Percentiles rank a stretch among this genome's conserved stretches.
phyloP scores from a whole-genome alignment of 768 basidiomycete genomes.

The Agrocybe pediades region DNA sequence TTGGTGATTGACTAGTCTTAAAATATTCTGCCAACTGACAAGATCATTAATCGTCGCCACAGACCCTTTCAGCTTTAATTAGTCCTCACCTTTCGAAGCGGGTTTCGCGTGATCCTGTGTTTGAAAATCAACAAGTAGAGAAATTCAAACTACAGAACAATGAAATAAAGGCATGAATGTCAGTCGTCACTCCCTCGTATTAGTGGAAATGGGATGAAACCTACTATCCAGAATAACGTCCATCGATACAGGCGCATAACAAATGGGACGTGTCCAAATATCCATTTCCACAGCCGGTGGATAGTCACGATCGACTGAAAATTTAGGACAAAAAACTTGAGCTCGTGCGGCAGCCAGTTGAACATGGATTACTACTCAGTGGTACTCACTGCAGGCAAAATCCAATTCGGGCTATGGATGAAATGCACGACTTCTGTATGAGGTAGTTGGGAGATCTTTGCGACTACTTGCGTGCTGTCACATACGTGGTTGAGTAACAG shows the following conservation, averaged over 20 bases:
- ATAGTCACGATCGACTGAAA: not conserved
- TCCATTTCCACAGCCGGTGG: conserved; percentile 8
- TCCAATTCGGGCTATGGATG: conserved; percentile 51
- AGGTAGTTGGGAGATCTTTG: conserved; percentile 42
- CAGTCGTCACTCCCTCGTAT: not conserved
- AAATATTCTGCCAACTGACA: conserved; percentile 24
- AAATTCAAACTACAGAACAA: conserved; percentile 12
- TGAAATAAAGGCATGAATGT: not conserved
- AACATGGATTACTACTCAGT: not conserved
- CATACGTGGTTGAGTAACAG: not conserved
- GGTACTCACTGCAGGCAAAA: conserved; percentile 43
- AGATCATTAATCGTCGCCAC: conserved; percentile 8
- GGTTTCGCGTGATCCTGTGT: not conserved
- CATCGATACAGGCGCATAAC: conserved; percentile 14
- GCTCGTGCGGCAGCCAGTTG: not conserved
- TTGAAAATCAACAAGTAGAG: conserved; percentile 11
- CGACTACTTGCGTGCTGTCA: conserved; percentile 49
- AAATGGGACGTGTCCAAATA: conserved; percentile 13
- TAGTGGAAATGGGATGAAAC: not conserved
- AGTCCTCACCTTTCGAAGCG: conserved; percentile 11
- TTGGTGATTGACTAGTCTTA: conserved; percentile 42
- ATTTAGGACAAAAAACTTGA: not conserved
- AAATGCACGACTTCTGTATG: conserved; percentile 41
- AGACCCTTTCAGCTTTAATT: not conserved
- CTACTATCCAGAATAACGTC: conserved; percentile 17